Evolutionary conservation across 257 asterid genomes (phyloP).

Genomic region (Rhazya stricta): DNA sequence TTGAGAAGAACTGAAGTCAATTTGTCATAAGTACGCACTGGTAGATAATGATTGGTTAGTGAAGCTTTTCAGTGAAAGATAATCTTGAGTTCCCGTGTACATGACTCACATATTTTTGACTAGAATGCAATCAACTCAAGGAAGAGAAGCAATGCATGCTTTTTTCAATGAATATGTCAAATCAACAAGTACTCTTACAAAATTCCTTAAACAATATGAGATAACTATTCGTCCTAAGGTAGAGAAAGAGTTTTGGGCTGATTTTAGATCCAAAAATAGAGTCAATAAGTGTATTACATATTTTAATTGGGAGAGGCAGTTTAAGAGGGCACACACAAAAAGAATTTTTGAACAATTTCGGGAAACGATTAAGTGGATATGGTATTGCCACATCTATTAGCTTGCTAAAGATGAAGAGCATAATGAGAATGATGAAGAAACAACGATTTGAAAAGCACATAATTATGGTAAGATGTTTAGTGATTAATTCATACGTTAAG

Average conservation of each 20-base stretch:
- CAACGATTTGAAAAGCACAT: not conserved
- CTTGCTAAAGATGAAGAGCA: not conserved
- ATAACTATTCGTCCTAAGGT: not conserved
- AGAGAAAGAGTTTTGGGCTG: not conserved
- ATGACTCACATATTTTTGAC: not conserved
- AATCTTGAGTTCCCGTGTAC: not conserved
- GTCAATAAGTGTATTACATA: too few species aligned
- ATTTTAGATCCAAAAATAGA: not conserved
- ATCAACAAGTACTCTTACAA: not conserved
- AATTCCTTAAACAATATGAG: not conserved
- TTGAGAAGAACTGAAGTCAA: not conserved
- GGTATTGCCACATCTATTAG: not conserved
- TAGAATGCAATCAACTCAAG: not conserved
- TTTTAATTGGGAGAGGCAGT: not conserved
- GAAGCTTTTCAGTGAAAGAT: not conserved
- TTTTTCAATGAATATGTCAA: constrained; percentile 1
- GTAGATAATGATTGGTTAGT: too few species aligned
- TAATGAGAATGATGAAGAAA: not conserved
- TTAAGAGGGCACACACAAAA: not conserved
- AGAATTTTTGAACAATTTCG: not conserved
- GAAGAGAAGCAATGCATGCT: not conserved
- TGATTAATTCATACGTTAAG: too few species aligned
- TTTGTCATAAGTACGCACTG: not conserved
- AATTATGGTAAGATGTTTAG: not conserved
- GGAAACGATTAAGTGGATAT: not conserved